A percentile compares a stretch with the other conserved stretches of the same genome.
phyloP scores from a whole-genome alignment of 148 eudicot genomes.

The Beta vulgaris region DNA sequence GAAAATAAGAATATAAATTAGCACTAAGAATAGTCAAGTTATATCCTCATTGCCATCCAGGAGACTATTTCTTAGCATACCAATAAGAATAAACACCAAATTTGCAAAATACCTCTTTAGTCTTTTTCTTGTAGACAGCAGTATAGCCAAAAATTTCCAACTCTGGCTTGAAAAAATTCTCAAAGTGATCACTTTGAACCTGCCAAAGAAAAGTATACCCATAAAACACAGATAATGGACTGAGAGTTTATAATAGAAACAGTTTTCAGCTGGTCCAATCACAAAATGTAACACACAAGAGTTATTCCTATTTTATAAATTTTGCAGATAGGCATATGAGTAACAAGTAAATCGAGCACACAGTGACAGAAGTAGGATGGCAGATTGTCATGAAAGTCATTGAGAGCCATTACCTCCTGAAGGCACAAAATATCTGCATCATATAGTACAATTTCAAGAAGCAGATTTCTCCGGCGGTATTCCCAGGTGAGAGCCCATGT shows the following conservation, averaged over 20 bases:
- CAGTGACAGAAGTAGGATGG: background rate
- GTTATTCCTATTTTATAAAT: background rate
- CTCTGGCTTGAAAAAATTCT: conserved; percentile 83
- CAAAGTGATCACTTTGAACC: conserved; percentile 96
- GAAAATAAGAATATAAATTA: background rate
- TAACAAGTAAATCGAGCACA: conserved; percentile 1
- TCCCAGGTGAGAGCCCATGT: conserved; percentile 91
- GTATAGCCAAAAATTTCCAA: conserved; percentile 77
- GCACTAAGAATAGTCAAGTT: background rate
- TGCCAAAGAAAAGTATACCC: conserved; percentile 27
- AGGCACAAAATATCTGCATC: conserved; percentile 87
- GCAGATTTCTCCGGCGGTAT: conserved; percentile 74
- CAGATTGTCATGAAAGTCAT: background rate
- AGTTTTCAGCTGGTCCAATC: background rate
- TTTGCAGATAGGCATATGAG: background rate
- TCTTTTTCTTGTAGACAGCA: conserved; percentile 70
- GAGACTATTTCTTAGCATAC: background rate
- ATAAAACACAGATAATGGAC: background rate
- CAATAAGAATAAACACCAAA: background rate
- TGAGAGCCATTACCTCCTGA: conserved; percentile 63
- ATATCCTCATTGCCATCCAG: background rate
- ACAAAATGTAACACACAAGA: background rate
- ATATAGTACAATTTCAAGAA: conserved; percentile 69
- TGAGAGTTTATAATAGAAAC: background rate
- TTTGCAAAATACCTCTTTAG: conserved; percentile 52